Conservation (phyloP, 2,329 filamentous ascomycete species). For the Chrysoporthe deuterocubensis region DNA sequence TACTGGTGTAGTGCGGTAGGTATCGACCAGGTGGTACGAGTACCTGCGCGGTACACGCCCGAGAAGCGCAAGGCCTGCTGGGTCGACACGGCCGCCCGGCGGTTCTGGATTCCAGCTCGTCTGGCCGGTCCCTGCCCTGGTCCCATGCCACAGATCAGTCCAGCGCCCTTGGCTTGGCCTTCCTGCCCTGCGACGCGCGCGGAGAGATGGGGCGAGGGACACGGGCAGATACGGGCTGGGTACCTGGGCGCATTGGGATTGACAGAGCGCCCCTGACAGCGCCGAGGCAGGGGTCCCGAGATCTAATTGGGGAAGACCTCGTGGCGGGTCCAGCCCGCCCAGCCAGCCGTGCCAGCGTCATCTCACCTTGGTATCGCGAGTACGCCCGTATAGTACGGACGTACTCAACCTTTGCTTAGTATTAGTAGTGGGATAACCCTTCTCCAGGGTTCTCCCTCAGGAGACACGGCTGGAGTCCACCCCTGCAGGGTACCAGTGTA, state of each 20-base stretch:
- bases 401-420: neutral
- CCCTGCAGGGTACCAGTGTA: no score
- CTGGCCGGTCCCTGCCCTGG: no score
- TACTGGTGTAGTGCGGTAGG: no score
- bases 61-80: neutral
- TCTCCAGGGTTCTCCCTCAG: neutral
- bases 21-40: neutral
- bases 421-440: neutral
- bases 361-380: conserved; percentile 8
- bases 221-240: neutral
- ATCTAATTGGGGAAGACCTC: conserved; percentile 1
- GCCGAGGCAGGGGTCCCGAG: conserved; percentile 1
- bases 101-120: neutral
- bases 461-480: neutral
- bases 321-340: neutral
- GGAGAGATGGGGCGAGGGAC: neutral
- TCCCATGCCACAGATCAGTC: neutral
- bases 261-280: conserved; percentile 4
- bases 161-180: neutral
- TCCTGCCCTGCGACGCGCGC: neutral
- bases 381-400: neutral
- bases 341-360: neutral
- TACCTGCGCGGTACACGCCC: neutral
- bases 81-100: neutral
- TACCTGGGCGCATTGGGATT: neutral